phyloP scores from a whole-genome alignment of 345 rosid genomes.

The Brassica carinata region DNA sequence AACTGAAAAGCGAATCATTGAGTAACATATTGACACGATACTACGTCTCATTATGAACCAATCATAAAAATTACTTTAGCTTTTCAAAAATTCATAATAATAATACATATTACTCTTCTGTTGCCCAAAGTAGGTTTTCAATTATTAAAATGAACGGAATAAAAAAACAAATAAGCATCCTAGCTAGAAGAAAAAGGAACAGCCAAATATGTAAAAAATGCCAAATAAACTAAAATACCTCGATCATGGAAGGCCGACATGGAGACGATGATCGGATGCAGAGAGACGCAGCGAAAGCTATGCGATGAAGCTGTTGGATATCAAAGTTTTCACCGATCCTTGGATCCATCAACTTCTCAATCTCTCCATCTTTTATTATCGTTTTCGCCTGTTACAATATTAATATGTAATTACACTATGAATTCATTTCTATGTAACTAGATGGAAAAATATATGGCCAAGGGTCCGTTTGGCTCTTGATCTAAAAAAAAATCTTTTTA shows the following conservation, averaged over 20 bases:
- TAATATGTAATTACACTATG: not conserved
- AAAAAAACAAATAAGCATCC: not conserved
- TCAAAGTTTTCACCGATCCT: constrained; percentile 70
- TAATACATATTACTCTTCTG: constrained; percentile 8
- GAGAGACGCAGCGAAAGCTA: constrained; percentile 82
- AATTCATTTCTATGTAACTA: not conserved
- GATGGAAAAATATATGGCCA: not conserved
- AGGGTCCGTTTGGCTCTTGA: not conserved
- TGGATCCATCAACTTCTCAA: constrained; percentile 76
- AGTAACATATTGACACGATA: constrained; percentile 32
- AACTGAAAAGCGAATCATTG: constrained; percentile 35
- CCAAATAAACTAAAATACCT: constrained; percentile 51
- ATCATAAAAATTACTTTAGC: constrained; percentile 11
- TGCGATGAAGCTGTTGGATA: constrained; percentile 56
- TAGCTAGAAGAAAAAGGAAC: constrained; percentile 9
- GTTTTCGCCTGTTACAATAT: constrained; percentile 65
- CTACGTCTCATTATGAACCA: constrained; percentile 24
- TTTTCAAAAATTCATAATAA: not conserved
- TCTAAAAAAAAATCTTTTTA: not conserved
- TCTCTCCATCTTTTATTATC: constrained; percentile 62
- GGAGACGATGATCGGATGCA: constrained; percentile 76
- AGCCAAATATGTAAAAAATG: not conserved
- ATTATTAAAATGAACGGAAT: not conserved
- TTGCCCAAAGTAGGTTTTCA: not conserved
- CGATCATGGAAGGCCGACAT: constrained; percentile 88